Evolutionary conservation across 2,329 filamentous ascomycete species (phyloP), one percentile per base, ranked within the genome.

Genomic region (Aspergillus carbonarius): DNA sequence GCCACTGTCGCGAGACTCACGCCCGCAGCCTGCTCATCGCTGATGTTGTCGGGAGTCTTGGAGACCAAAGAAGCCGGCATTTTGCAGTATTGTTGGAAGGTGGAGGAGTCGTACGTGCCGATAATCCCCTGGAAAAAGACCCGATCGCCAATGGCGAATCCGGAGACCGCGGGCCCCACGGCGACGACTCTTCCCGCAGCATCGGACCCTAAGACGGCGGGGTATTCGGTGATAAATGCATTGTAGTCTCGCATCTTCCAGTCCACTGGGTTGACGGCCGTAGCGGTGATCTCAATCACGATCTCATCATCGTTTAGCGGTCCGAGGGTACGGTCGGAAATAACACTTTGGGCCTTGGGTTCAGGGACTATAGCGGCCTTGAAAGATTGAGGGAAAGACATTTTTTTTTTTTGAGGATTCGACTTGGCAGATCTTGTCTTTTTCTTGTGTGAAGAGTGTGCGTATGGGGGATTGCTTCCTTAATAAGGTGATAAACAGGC

Each of bases 81-180:
- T 42, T 70, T 72, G 63, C 68, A 68, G 58, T 76, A 77, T 54
- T 76, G 70, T 61, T 77, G 75, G 62, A 76, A 76, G 1, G 74
- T 74, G 3, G 63, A 68, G 1, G 63, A 63, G 46, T 73, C 63
- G 27, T 67, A 66, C 17, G 68, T 67, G 25, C 63, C 66, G 5
- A 75, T 57, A 15, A 75, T 72, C 4, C 73, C 73, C 53, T 72
- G 69, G 63, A 76, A 76, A 63, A 75, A 73, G 27, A 72, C 67
- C 10, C 68, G 63, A 35, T 71, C 68, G 53, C 69, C 68, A 12
- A 62, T 50, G 2, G 54, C 44, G 53, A 68, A 62, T 10, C 48
- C 58, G 2, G 61, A 50, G 3, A 70, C 69, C 3, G 64, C 57
- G 4, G 64, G 39, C 0, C 70, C 70, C 1, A 67, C 37, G 1